phyloP scores from a whole-genome alignment of 257 asterid species.

The Penstemon newberryi region DNA sequence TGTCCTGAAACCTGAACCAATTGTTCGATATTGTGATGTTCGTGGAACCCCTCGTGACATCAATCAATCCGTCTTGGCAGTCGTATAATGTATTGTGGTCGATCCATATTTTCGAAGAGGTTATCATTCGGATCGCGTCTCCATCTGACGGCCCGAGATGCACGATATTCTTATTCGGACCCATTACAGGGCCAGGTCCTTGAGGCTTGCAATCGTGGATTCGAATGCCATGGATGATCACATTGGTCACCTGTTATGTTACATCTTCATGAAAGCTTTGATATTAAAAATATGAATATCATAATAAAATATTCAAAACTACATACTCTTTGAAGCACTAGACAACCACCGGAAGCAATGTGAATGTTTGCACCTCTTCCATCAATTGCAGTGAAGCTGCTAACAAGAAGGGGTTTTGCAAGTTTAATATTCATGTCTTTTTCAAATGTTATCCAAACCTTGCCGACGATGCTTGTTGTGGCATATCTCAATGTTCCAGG shows the following conservation, averaged over 20 bases:
- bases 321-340: slow-evolving; percentile 53
- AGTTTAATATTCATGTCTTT: slow-evolving; percentile 64
- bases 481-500: slow-evolving; percentile 75
- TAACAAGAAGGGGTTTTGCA: slow-evolving; percentile 62
- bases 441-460: slow-evolving; percentile 76
- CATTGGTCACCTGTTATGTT: slow-evolving; percentile 53
- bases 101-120: slow-evolving; percentile 68
- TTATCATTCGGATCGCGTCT: slow-evolving; percentile 66
- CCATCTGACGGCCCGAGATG: slow-evolving; percentile 66
- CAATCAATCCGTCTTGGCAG: slow-evolving; percentile 66
- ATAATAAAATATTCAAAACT: background rate
- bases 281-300: background rate
- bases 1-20: slow-evolving; percentile 66
- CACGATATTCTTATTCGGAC: slow-evolving; percentile 41
- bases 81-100: slow-evolving; percentile 75
- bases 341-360: slow-evolving; percentile 63
- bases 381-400: slow-evolving; percentile 68
- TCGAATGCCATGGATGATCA: slow-evolving; percentile 67
- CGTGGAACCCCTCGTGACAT: slow-evolving; percentile 81
- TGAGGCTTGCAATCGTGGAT: slow-evolving; percentile 70
- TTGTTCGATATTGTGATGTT: slow-evolving; percentile 73
- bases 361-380: slow-evolving; percentile 71
- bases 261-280: background rate
- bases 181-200: slow-evolving; percentile 49
- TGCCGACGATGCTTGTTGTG: slow-evolving; percentile 52